Percentiles rank a stretch among this genome's conserved stretches.
These are phyloP conservation scores for Penicillium canescens DNA, from an alignment of 495 filamentous ascomycete species.

Conservation along the genomic window DNA sequence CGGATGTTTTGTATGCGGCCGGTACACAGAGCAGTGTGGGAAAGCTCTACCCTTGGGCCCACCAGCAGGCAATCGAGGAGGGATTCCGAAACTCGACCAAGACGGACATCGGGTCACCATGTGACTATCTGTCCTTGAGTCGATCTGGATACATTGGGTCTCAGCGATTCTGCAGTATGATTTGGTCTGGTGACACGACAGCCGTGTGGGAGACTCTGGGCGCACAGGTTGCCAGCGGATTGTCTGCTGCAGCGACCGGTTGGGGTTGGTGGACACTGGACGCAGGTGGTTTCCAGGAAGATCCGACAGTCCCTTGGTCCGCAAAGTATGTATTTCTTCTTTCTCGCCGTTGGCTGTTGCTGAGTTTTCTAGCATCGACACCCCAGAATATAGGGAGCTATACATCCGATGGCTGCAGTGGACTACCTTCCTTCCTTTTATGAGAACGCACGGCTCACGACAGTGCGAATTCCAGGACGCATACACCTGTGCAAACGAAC, in stretches of 20 bases:
- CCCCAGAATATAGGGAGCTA: slow-evolving; percentile 28
- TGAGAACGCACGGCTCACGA: slow-evolving; percentile 30
- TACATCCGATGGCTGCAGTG: slow-evolving; percentile 34
- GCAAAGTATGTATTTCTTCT: neutral
- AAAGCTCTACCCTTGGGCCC: slow-evolving; percentile 33
- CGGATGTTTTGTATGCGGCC: slow-evolving; percentile 27
- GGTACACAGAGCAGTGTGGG: slow-evolving; percentile 28
- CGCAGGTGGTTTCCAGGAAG: slow-evolving; percentile 31
- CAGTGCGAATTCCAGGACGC: slow-evolving; percentile 21
- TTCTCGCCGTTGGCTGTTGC: no score
- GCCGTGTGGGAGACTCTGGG: slow-evolving; percentile 32
- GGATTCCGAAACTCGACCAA: slow-evolving; percentile 27
- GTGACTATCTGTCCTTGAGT: slow-evolving; percentile 27
- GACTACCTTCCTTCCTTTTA: slow-evolving; percentile 32
- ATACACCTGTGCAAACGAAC: slow-evolving; percentile 32
- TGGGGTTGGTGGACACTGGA: slow-evolving; percentile 36
- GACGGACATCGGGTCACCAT: slow-evolving; percentile 16
- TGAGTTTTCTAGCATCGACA: slow-evolving; percentile 18
- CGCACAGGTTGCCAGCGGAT: slow-evolving; percentile 25
- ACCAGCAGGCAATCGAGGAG: slow-evolving; percentile 32
- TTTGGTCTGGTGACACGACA: slow-evolving; percentile 34
- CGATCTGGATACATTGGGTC: slow-evolving; percentile 34
- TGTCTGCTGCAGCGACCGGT: slow-evolving; percentile 29
- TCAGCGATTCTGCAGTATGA: slow-evolving; percentile 32
- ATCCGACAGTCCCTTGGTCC: slow-evolving; percentile 29